Base-by-base conservation (phyloP, 306 rosid genomes). In the Fagus sylvatica region DNA sequence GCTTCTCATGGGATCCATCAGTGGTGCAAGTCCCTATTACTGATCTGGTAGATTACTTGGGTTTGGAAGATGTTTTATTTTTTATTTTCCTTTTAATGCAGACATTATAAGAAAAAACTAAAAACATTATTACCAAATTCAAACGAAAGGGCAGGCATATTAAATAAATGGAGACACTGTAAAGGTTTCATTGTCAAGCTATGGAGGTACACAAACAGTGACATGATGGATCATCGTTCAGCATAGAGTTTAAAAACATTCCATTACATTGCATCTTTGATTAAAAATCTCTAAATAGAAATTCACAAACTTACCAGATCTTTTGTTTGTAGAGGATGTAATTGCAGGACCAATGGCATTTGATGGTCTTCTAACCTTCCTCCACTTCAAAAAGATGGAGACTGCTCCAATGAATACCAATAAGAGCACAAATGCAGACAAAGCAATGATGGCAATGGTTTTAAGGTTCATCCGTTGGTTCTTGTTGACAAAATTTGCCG, bases 361-460 rank as follows among this genome's bases (percentile, higher is more conserved):
- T 79, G 98, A 88, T 53, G 93, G 93, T 74, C 89, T 85, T 84
- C 90, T 81, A 74, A 57, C 75, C 86, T 80, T 92, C 87, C 89
- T 83, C 97, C 97, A 92, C 84, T 92, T 88, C 61, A 89, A 53
- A 74, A 88, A 11, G 19, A 92, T 36, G 49, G 37, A 83, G 80
- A 92, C 59, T 65, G 90, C 90, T 83, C 91, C 98, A 82, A 83
- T 76, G 59, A 90, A 79, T 66, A 83, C 92, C 82, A 94, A 42
- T 64, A 92, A 77, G 82, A 92, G 83, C 61, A 94, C 87, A 86
- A 88, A 85, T 76, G 91, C 93, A 77, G 97, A 94, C 77, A 91
- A 66, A 84, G 89, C 84, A 71, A 92, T 87, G 70, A 90, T 84
- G 75, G 84, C 81, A 84, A 90, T 84, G 41, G 88, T 89, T 82